phyloP scores from a whole-genome alignment of 371 early-diverging fungal species.

The Mucor sp. region DNA sequence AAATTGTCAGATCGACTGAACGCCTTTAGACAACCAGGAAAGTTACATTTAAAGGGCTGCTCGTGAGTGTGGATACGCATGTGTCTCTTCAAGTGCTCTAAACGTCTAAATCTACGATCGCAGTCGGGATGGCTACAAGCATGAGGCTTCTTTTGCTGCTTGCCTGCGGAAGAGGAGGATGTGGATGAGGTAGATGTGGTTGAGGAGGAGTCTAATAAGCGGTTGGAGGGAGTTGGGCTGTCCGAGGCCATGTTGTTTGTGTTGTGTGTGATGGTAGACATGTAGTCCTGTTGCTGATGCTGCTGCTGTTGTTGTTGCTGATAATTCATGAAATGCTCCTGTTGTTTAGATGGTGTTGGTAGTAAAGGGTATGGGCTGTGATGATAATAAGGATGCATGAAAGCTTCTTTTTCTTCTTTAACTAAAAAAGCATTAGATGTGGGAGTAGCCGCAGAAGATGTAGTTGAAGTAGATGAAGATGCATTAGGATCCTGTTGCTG shows the following conservation, averaged over 20 bases:
- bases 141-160: conserved; percentile 45
- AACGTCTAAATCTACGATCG: conserved; percentile 69
- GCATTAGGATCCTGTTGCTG: conserved; percentile 8
- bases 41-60: conserved; percentile 76
- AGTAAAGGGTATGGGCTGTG: conserved; percentile 18
- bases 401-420: conserved; percentile 16
- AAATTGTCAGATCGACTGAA: conserved; percentile 83
- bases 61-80: conserved; percentile 85
- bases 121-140: conserved; percentile 60
- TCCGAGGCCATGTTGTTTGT: neutral
- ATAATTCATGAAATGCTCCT: conserved; percentile 10
- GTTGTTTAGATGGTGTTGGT: conserved; percentile 19
- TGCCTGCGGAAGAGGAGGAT: conserved; percentile 11
- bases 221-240: conserved; percentile 4
- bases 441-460: conserved; percentile 3
- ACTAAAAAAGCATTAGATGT: conserved; percentile 7
- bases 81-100: conserved; percentile 90
- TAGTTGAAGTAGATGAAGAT: neutral
- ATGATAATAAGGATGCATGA: conserved; percentile 11
- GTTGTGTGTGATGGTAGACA: neutral
- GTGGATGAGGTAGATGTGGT: conserved; percentile 4
- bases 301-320: conserved; percentile 7
- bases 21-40: conserved; percentile 71
- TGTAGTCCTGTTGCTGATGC: neutral
- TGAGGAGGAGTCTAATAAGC: neutral